These are phyloP conservation scores for Lecanosticta acicola DNA, from an alignment of 2,329 filamentous ascomycete species.

Conservation along the genomic window DNA sequence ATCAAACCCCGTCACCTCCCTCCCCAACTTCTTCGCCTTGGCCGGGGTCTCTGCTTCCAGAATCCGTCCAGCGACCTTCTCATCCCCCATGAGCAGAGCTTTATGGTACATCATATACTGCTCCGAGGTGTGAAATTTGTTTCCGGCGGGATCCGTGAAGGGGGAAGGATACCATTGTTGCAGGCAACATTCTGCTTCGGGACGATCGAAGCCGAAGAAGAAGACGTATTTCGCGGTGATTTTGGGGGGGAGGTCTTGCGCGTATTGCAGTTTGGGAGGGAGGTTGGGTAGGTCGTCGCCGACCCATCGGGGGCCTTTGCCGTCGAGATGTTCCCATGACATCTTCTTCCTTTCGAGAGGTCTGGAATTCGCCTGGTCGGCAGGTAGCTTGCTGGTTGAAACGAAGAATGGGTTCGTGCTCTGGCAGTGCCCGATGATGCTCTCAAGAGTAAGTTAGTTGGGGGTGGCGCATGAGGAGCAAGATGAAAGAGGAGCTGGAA, in stretches of 20 bases:
- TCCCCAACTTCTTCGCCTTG: constrained; percentile 28
- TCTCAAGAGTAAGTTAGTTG: too few species aligned
- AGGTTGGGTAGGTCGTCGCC: constrained; percentile 14
- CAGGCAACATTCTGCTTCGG: constrained; percentile 19
- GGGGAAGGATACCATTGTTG: constrained; percentile 24
- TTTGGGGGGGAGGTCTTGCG: constrained; percentile 15
- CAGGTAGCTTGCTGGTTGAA: too few species aligned
- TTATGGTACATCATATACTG: constrained; percentile 37
- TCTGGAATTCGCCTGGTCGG: too few species aligned
- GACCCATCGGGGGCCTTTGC: constrained; percentile 16
- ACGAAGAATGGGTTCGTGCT: too few species aligned
- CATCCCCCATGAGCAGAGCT: constrained; percentile 31
- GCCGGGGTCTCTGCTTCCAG: constrained; percentile 21
- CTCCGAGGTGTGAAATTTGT: constrained; percentile 20
- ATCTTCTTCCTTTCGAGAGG: too few species aligned
- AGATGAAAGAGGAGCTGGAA: too few species aligned
- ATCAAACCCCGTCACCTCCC: constrained; percentile 32
- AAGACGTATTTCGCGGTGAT: constrained; percentile 22
- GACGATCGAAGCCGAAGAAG: constrained; percentile 21
- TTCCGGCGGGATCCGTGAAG: constrained; percentile 12
- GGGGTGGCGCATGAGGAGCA: too few species aligned
- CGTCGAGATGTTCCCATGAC: constrained; percentile 10
- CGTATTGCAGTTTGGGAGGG: constrained; percentile 10
- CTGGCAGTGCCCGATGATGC: too few species aligned
- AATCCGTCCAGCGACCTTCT: constrained; percentile 26